Percentiles rank a stretch among this genome's conserved stretches.
phyloP scores from a whole-genome alignment of 2,329 filamentous ascomycete species.

The Alternaria rosae region DNA sequence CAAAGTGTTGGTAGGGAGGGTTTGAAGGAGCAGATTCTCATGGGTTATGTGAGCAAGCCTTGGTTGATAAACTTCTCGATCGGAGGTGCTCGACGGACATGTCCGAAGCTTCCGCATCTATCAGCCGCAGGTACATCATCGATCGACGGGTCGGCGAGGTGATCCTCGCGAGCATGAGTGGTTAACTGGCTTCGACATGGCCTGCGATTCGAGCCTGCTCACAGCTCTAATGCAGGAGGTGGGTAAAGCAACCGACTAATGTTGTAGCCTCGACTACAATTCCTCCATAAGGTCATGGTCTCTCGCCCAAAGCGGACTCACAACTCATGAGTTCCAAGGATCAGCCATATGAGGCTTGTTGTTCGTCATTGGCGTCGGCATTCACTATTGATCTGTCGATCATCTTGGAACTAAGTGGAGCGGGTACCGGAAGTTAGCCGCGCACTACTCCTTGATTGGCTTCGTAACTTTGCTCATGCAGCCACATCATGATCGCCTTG shows the following conservation, averaged over 20 bases:
- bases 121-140: slow-evolving; percentile 15
- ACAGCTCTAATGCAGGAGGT: slow-evolving; percentile 10
- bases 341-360: slow-evolving; percentile 12
- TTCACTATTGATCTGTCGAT: slow-evolving; percentile 24
- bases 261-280: slow-evolving; percentile 6
- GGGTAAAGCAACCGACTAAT: slow-evolving; percentile 1
- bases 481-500: slow-evolving; percentile 14
- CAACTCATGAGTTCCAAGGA: slow-evolving; percentile 3
- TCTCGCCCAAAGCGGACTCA: slow-evolving; percentile 12
- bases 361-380: slow-evolving; percentile 22
- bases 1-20: not conserved
- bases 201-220: slow-evolving; percentile 8
- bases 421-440: slow-evolving; percentile 5
- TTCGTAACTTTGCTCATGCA: slow-evolving; percentile 2
- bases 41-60: not conserved
- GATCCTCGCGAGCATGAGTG: not conserved
- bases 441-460: slow-evolving; percentile 2
- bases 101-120: slow-evolving; percentile 1
- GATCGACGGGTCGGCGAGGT: slow-evolving; percentile 19
- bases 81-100: not conserved
- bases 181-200: not conserved
- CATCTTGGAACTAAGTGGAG: slow-evolving; percentile 14
- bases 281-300: slow-evolving; percentile 5
- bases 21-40: not conserved
- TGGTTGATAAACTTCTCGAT: slow-evolving; percentile 4